Percentiles rank a stretch among this genome's conserved stretches.
Evolutionary conservation across 345 rosid species (phyloP).

Genomic region (Camelina laxa): DNA sequence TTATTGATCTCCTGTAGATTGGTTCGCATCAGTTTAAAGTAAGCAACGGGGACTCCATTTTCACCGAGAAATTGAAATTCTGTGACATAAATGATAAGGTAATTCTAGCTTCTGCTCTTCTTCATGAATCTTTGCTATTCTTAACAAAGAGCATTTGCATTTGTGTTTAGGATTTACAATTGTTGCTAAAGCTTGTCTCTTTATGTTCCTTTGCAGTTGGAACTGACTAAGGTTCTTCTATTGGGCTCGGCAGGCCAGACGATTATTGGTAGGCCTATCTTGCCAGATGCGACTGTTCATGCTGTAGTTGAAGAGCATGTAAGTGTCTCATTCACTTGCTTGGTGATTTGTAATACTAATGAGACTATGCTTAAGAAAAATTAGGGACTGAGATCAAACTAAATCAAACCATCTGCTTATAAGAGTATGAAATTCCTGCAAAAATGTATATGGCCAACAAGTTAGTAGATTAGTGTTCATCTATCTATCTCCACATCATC

Average conservation of each 20-base stretch:
- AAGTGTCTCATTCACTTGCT: conserved; percentile 44
- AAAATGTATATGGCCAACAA: background rate
- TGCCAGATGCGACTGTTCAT: conserved; percentile 85
- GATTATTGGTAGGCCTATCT: conserved; percentile 79
- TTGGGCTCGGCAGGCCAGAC: conserved; percentile 80
- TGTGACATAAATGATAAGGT: conserved; percentile 97
- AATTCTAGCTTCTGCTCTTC: background rate
- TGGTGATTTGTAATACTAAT: background rate
- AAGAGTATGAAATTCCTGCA: conserved; percentile 2
- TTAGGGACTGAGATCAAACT: background rate
- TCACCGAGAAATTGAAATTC: conserved; percentile 81
- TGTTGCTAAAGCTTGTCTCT: background rate
- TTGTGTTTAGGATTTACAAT: background rate
- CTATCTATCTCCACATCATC: conserved; percentile 19
- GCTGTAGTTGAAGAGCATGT: conserved; percentile 99
- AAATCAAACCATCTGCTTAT: background rate
- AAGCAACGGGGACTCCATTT: conserved; percentile 87
- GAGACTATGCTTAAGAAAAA: background rate
- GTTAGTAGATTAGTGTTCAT: conserved; percentile 15
- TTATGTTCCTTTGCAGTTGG: conserved; percentile 57
- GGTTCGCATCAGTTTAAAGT: conserved; percentile 97
- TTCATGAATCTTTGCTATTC: conserved; percentile 17
- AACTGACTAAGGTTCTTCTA: conserved; percentile 84
- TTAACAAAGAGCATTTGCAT: background rate
- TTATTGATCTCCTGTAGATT: conserved; percentile 50